phyloP scores from a whole-genome alignment of 148 eudicot species.

The Chenopodium album region DNA sequence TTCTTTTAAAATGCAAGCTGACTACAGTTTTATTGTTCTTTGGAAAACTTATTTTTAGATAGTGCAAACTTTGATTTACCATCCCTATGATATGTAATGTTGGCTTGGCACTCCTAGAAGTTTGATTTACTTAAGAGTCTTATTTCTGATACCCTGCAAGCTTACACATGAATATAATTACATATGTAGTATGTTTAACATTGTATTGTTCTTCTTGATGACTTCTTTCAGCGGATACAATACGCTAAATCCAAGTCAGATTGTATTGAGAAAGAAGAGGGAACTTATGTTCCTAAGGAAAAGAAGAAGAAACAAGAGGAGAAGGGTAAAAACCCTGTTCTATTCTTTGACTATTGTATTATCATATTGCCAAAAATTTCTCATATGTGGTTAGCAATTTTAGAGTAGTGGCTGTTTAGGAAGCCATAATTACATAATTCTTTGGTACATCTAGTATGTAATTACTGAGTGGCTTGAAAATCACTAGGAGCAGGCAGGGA shows the following conservation, averaged over 20 bases:
- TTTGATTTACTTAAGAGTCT: not conserved
- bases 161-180: not conserved
- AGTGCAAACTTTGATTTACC: no score
- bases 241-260: conserved; percentile 94
- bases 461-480: not conserved
- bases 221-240: conserved; percentile 69
- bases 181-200: not conserved
- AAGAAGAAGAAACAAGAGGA: conserved; percentile 90
- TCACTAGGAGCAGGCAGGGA: not conserved
- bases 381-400: no score
- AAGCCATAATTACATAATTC: not conserved
- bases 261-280: conserved; percentile 87
- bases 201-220: not conserved
- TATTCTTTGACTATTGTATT: not conserved
- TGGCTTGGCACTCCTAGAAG: not conserved
- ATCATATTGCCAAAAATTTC: not conserved
- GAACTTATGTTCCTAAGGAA: conserved; percentile 57
- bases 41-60: no score
- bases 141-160: not conserved
- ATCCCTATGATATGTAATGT: not conserved
- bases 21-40: not conserved
- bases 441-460: no score
- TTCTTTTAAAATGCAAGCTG: not conserved
- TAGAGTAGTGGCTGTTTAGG: not conserved
- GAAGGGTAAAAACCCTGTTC: conserved; percentile 44